Conservation (phyloP, 805 yeast species). For the Ogataea degrootiae region DNA sequence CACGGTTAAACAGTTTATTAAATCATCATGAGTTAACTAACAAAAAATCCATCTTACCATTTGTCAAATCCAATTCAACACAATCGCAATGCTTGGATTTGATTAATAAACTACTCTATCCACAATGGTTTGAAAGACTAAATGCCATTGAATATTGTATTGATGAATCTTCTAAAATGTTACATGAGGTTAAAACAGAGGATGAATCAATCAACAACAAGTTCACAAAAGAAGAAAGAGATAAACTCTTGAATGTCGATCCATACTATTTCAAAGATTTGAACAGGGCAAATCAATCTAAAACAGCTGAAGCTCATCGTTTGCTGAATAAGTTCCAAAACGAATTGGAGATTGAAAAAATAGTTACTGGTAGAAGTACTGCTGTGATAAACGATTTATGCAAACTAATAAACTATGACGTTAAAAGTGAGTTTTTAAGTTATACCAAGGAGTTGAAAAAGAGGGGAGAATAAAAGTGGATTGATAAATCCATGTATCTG, state of each 20-base stretch:
- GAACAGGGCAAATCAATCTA: constrained; percentile 25
- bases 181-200: constrained; percentile 26
- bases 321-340: constrained; percentile 35
- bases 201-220: constrained; percentile 4
- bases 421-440: constrained; percentile 12
- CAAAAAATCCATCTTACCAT: constrained; percentile 19
- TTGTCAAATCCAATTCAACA: constrained; percentile 4
- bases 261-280: constrained; percentile 46
- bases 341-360: constrained; percentile 37
- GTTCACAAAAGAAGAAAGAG: constrained; percentile 18
- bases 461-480: neutral
- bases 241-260: constrained; percentile 35
- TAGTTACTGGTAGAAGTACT: constrained; percentile 33
- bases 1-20: constrained; percentile 36
- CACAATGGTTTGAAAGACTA: constrained; percentile 43
- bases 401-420: constrained; percentile 7
- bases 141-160: constrained; percentile 39
- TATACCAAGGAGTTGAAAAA: constrained; percentile 5
- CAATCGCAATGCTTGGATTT: constrained; percentile 32
- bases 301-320: constrained; percentile 25
- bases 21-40: constrained; percentile 24
- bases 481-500: no score
- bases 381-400: constrained; percentile 35
- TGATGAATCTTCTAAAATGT: constrained; percentile 26
- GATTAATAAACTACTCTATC: constrained; percentile 33